A percentile compares a stretch with the other conserved stretches of the same genome.
phyloP scores from a whole-genome alignment of 192 early-diverging fungal genomes.

The Funneliformis mosseae region DNA sequence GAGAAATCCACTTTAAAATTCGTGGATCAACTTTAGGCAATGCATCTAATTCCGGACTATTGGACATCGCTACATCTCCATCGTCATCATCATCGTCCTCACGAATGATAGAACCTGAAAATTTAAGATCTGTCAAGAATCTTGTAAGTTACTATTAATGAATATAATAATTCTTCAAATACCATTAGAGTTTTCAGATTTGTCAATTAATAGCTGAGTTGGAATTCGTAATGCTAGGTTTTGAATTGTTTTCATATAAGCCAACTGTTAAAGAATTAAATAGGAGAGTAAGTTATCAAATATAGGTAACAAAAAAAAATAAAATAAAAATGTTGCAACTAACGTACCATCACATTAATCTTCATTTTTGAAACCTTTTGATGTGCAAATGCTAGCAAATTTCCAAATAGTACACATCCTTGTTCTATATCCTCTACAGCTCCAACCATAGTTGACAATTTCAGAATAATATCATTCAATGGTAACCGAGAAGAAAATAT shows the following conservation, averaged over 20 bases:
- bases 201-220: conserved; percentile 5
- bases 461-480: conserved; percentile 43
- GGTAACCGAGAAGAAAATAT: conserved; percentile 43
- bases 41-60: background rate
- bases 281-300: background rate
- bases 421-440: conserved; percentile 22
- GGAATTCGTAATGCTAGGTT: conserved; percentile 27
- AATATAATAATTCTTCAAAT: conserved; percentile 21
- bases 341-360: conserved; percentile 38
- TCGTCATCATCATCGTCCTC: conserved; percentile 45
- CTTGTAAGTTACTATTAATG: conserved; percentile 26
- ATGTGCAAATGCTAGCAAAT: conserved; percentile 46
- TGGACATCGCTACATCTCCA: background rate
- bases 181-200: background rate
- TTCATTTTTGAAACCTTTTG: conserved; percentile 32
- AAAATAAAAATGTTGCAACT: background rate
- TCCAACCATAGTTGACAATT: conserved; percentile 32
- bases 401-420: conserved; percentile 45
- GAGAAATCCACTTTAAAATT: conserved; percentile 45
- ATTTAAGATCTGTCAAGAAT: conserved; percentile 35
- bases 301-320: background rate
- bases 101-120: conserved; percentile 30
- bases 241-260: conserved; percentile 43
- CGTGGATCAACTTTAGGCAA: conserved; percentile 36
- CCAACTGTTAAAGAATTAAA: conserved; percentile 24